These are phyloP conservation scores for Spathaspora passalidarum DNA, from an alignment of 805 yeast species.

Conservation along the genomic window DNA sequence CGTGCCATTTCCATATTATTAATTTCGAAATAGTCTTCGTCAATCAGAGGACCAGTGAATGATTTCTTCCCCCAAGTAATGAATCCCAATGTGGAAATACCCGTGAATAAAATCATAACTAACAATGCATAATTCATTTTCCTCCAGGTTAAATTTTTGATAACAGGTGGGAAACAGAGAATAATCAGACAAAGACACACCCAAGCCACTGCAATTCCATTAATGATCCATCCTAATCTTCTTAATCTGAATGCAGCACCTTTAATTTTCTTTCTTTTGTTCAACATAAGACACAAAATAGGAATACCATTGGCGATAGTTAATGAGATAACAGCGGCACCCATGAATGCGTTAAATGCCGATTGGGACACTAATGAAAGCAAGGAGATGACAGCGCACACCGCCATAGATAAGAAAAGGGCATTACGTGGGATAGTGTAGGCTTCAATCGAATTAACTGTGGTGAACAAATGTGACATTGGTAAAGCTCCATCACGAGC, in stretches of 20 bases:
- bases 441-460: conserved; percentile 54
- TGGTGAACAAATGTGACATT: conserved; percentile 58
- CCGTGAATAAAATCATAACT: conserved; percentile 49
- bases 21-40: conserved; percentile 40
- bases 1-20: conserved; percentile 24
- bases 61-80: conserved; percentile 57
- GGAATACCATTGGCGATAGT: conserved; percentile 79
- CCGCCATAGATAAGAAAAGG: conserved; percentile 58
- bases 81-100: conserved; percentile 51
- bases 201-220: conserved; percentile 59
- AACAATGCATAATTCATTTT: conserved; percentile 65
- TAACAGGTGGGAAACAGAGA: conserved; percentile 68
- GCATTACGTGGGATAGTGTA: conserved; percentile 71
- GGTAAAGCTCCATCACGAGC: conserved; percentile 85
- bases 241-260: conserved; percentile 68
- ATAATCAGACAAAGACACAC: conserved; percentile 54
- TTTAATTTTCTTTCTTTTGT: conserved; percentile 56
- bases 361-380: conserved; percentile 67
- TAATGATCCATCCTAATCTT: conserved; percentile 62
- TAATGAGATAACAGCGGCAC: conserved; percentile 73
- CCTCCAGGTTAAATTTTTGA: conserved; percentile 36
- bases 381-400: conserved; percentile 58
- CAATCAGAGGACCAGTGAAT: conserved; percentile 64
- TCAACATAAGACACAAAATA: conserved; percentile 56
- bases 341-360: conserved; percentile 81